These are phyloP conservation scores for Monosporascus sp. DNA, from an alignment of 2,329 filamentous ascomycete species.

Conservation along the genomic window DNA sequence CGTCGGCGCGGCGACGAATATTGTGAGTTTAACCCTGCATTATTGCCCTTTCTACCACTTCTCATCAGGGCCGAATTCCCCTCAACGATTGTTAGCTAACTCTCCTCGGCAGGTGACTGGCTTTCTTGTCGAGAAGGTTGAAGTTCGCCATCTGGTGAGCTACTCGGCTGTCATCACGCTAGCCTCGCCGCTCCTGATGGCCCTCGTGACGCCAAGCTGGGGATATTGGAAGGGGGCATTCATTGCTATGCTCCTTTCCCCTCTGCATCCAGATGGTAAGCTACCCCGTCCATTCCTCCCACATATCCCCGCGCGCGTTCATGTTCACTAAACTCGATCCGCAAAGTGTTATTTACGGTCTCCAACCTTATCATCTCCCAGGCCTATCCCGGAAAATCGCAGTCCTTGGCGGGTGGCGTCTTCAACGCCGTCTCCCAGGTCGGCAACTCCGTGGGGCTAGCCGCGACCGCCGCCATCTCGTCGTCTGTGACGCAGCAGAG, in stretches of 20 bases:
- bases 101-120: neutral
- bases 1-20: slow-evolving; percentile 39
- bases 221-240: slow-evolving; percentile 15
- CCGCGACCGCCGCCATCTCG: slow-evolving; percentile 2
- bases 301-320: neutral
- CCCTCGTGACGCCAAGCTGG: slow-evolving; percentile 5
- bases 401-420: slow-evolving; percentile 55
- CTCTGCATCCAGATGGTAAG: neutral
- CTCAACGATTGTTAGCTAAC: neutral
- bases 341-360: slow-evolving; percentile 50
- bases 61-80: too few species aligned
- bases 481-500: neutral
- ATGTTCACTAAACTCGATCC: slow-evolving; percentile 6
- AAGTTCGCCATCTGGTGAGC: neutral
- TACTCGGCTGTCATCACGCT: slow-evolving; percentile 13
- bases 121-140: neutral
- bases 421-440: slow-evolving; percentile 56
- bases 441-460: slow-evolving; percentile 28
- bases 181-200: slow-evolving; percentile 30
- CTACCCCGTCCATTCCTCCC: neutral
- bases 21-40: slow-evolving; percentile 33
- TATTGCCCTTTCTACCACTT: slow-evolving; percentile 30
- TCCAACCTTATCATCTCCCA: slow-evolving; percentile 49
- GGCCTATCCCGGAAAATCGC: slow-evolving; percentile 49
- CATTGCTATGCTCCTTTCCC: slow-evolving; percentile 32